These are phyloP conservation scores for Malassezia psittaci DNA, from an alignment of 1,284 basidiomycete genomes.

Conservation along the genomic window DNA sequence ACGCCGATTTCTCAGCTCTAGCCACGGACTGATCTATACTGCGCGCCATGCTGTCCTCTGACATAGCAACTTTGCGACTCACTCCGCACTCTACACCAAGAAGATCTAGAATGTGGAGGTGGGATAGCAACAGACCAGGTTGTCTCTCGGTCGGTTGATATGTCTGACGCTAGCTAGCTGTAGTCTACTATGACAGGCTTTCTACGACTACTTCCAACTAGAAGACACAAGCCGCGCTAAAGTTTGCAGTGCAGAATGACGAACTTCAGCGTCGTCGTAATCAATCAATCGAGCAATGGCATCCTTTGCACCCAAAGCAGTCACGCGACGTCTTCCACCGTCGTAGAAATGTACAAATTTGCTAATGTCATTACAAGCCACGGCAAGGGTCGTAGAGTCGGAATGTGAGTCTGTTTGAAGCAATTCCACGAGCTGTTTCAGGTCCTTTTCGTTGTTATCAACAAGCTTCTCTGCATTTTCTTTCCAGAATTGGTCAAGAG, in stretches of 20 bases:
- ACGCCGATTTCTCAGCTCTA: too few species aligned
- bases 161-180: neutral
- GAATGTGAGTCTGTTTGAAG: conserved; percentile 17
- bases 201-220: conserved; percentile 28
- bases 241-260: conserved; percentile 66
- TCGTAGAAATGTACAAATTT: conserved; percentile 40
- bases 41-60: too few species aligned
- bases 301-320: conserved; percentile 74
- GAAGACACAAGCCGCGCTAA: conserved; percentile 34
- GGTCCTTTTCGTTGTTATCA: conserved; percentile 84
- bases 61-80: too few species aligned
- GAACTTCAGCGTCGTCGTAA: conserved; percentile 73
- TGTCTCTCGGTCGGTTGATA: too few species aligned
- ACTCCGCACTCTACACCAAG: too few species aligned
- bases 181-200: too few species aligned
- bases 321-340: conserved; percentile 53
- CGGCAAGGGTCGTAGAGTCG: conserved; percentile 31
- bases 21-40: too few species aligned
- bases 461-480: conserved; percentile 76
- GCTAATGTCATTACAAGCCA: conserved; percentile 40
- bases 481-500: conserved; percentile 94
- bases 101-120: too few species aligned
- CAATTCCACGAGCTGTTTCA: conserved; percentile 70
- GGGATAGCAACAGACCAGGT: too few species aligned
- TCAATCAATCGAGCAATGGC: conserved; percentile 90